A percentile compares a stretch with the other conserved stretches of the same genome.
phyloP scores from a whole-genome alignment of 2,329 filamentous ascomycete species.

The Penicillium palitans region DNA sequence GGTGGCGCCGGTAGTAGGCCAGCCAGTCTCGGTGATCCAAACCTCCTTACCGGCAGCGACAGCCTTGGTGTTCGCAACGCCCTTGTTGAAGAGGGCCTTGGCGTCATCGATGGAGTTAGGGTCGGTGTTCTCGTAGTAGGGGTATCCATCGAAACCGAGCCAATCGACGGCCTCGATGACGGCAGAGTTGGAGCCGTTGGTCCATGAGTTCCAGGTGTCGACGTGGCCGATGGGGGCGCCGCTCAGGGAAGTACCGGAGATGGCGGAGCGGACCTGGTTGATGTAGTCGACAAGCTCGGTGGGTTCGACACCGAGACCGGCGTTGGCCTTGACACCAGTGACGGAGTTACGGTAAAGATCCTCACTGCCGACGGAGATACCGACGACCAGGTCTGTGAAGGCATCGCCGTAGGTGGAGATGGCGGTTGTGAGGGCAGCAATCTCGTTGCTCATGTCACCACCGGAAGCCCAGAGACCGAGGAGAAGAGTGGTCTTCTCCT shows the following conservation, averaged over 20 bases:
- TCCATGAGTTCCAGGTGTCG: conserved; percentile 83
- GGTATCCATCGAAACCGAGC: conserved; percentile 80
- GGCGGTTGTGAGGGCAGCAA: conserved; percentile 68
- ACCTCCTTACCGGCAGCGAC: conserved; percentile 67
- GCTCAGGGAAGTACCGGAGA: conserved; percentile 59
- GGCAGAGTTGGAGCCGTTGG: conserved; percentile 68
- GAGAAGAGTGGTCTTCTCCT: conserved; percentile 73
- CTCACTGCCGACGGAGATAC: conserved; percentile 84
- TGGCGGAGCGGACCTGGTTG: conserved; percentile 62
- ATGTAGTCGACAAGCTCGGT: conserved; percentile 68
- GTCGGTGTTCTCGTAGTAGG: conserved; percentile 75
- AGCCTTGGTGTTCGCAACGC: conserved; percentile 60
- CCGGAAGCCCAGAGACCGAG: conserved; percentile 82
- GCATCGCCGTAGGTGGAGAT: conserved; percentile 66
- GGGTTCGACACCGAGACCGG: conserved; percentile 64
- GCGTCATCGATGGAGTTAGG: conserved; percentile 65
- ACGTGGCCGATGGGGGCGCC: conserved; percentile 72
- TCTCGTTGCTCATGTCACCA: conserved; percentile 70
- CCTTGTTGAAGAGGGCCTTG: conserved; percentile 66
- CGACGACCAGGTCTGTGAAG: conserved; percentile 62
- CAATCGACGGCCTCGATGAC: conserved; percentile 73
- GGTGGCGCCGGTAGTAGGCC: conserved; percentile 70
- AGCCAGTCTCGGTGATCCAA: conserved; percentile 88
- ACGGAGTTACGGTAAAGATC: conserved; percentile 79
- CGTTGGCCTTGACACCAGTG: conserved; percentile 64